phyloP scores from a whole-genome alignment of 176 grass and related monocot species.

The Rhynchospora tenuis region DNA sequence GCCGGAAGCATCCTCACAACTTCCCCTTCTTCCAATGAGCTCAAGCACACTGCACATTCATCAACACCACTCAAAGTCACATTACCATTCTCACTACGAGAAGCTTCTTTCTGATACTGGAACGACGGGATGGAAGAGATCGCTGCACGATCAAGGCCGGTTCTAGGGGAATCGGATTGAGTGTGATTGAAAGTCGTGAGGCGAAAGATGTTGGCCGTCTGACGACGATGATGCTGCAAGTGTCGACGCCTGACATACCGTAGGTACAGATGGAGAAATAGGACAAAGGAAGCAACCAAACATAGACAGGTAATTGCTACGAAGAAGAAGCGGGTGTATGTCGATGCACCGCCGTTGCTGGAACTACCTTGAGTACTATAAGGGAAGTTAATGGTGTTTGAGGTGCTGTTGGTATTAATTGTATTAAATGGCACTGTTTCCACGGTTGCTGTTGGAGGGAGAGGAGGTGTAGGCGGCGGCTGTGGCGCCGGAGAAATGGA shows the following conservation, averaged over 20 bases:
- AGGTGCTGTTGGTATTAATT: background rate
- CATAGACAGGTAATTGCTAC: constrained; percentile 6
- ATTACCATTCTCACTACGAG: background rate
- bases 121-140: constrained; percentile 15
- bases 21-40: constrained; percentile 25
- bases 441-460: background rate
- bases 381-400: too few relatives aligned
- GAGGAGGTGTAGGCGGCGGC: background rate
- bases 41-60: constrained; percentile 28
- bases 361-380: background rate
- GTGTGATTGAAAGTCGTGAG: background rate
- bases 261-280: constrained; percentile 28
- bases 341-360: background rate
- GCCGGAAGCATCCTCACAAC: constrained; percentile 3
- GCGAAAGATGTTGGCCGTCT: background rate
- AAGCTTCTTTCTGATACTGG: background rate
- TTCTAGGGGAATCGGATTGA: background rate
- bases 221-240: background rate
- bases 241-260: background rate
- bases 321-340: constrained; percentile 12
- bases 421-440: background rate
- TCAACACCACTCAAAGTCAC: background rate
- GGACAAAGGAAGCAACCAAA: constrained; percentile 8
- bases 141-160: constrained; percentile 1
- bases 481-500: background rate